phyloP scores from a whole-genome alignment of 108 stramenopile species.

The Cyclostephanos invisitatus region DNA sequence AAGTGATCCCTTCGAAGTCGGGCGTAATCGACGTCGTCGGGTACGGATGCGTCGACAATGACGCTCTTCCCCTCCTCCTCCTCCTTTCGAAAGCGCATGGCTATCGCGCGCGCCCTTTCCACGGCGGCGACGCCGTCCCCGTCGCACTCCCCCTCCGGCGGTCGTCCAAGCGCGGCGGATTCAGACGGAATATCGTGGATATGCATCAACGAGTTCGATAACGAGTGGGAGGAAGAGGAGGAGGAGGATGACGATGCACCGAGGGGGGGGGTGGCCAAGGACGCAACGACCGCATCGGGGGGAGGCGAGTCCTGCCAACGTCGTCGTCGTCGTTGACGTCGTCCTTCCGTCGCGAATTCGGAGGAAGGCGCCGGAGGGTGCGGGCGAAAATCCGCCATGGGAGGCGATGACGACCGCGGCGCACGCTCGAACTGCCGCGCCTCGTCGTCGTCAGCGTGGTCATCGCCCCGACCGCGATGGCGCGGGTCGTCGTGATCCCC shows the following conservation, averaged over 20 bases:
- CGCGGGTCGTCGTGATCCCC: not conserved
- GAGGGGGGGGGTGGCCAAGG: not conserved
- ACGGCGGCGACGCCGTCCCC: conserved; percentile 21
- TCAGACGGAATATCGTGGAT: conserved; percentile 1
- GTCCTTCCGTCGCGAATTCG: not conserved
- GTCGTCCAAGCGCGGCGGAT: not conserved
- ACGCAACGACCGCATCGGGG: not conserved
- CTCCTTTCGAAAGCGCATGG: conserved; percentile 38
- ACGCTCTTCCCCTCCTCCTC: conserved; percentile 23
- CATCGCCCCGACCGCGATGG: not conserved
- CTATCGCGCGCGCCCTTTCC: conserved; percentile 41
- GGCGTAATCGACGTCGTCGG: conserved; percentile 26
- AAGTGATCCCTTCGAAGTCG: conserved; percentile 43
- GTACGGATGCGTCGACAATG: conserved; percentile 4
- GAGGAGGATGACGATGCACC: not conserved
- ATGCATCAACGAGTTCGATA: not conserved
- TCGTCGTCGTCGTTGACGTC: not conserved
- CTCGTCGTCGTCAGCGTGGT: not conserved
- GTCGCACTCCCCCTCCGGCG: not conserved
- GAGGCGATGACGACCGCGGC: not conserved
- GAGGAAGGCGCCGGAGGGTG: not conserved
- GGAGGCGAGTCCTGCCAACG: not conserved
- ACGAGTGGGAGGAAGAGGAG: not conserved
- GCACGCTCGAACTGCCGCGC: not conserved
- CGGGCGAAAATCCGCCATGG: not conserved